phyloP scores from a whole-genome alignment of 176 grass and related monocot genomes.

The Chrysopogon serrulatus region DNA sequence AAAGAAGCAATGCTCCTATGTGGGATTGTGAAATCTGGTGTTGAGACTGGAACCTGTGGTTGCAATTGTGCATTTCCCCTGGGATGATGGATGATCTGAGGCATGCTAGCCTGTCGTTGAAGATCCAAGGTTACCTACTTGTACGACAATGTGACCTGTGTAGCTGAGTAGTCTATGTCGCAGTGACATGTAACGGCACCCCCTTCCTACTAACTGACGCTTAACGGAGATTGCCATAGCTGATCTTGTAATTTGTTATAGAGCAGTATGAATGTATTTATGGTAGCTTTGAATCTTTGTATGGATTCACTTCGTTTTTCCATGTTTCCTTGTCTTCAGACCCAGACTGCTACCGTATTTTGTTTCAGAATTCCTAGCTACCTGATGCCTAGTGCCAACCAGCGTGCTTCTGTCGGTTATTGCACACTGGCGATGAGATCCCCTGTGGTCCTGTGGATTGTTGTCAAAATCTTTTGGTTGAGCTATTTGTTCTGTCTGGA shows the following conservation, averaged over 20 bases:
- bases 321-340: background rate
- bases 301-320: constrained; percentile 29
- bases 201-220: constrained; percentile 36
- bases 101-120: background rate
- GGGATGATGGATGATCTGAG: constrained; percentile 10
- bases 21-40: constrained; percentile 42
- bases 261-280: constrained; percentile 65
- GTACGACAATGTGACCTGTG: constrained; percentile 34
- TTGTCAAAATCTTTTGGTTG: too few relatives aligned
- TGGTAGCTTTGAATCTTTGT: constrained; percentile 48
- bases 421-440: background rate
- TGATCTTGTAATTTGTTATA: constrained; percentile 57
- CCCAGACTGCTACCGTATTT: background rate
- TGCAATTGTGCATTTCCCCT: constrained; percentile 6
- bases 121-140: constrained; percentile 29
- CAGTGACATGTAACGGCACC: constrained; percentile 36
- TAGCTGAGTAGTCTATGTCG: constrained; percentile 41
- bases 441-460: background rate
- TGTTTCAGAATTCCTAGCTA: background rate
- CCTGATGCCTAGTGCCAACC: background rate
- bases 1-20: constrained; percentile 69
- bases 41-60: background rate
- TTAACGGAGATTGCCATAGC: constrained; percentile 32
- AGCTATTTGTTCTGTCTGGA: background rate
- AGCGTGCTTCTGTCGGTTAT: background rate